Evolutionary conservation across 495 filamentous ascomycete genomes (phyloP).

Genomic region (Daldinia loculata): DNA sequence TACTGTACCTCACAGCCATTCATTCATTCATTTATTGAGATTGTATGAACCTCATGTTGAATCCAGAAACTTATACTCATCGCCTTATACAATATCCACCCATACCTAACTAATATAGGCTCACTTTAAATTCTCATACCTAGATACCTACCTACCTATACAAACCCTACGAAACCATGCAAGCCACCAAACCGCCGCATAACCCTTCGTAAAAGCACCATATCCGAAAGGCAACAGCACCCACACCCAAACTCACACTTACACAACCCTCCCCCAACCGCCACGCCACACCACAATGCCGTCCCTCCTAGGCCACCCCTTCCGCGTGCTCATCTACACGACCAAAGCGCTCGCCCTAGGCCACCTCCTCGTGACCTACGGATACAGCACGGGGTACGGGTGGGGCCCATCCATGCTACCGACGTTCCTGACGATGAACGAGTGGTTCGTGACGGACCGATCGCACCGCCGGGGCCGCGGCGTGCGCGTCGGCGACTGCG

Average conservation of each 20-base stretch:
- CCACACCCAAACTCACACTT: neutral
- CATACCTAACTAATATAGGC: neutral
- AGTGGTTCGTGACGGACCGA: conserved; percentile 73
- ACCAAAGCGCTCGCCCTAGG: conserved; percentile 57
- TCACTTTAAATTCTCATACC: neutral
- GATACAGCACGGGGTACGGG: conserved; percentile 59
- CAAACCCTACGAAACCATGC: neutral
- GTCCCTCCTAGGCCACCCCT: conserved; percentile 47
- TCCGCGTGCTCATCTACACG: conserved; percentile 50
- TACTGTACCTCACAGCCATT: too few relatives aligned
- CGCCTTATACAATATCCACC: neutral
- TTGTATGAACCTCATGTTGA: neutral
- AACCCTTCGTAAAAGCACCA: neutral
- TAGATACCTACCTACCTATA: neutral
- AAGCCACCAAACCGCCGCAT: neutral
- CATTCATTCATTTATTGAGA: neutral
- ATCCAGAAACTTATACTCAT: neutral
- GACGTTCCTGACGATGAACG: conserved; percentile 70
- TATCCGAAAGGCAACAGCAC: neutral
- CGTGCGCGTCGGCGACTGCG: conserved; percentile 81
- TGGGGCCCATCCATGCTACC: conserved; percentile 83
- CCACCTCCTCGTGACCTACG: conserved; percentile 69
- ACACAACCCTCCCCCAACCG: neutral
- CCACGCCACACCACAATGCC: conserved; percentile 4
- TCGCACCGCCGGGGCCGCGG: conserved; percentile 71